phyloP scores from a whole-genome alignment of 768 basidiomycete genomes.

The Auricularia cornea region DNA sequence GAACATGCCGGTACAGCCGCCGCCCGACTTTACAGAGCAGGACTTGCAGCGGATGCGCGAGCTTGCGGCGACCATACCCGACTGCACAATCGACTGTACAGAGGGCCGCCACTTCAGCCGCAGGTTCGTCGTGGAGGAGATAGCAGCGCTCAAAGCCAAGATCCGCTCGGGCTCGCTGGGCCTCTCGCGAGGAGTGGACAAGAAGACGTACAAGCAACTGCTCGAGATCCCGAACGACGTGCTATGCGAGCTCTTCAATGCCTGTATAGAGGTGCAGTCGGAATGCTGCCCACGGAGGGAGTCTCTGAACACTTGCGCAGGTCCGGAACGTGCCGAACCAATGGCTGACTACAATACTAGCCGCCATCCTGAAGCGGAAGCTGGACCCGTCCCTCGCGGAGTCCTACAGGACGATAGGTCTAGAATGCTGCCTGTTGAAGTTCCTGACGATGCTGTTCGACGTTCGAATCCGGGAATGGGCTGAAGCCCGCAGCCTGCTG shows the following conservation, averaged over 20 bases:
- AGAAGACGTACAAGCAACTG: background rate
- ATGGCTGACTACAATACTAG: slow-evolving; percentile 11
- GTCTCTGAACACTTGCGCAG: too few relatives aligned
- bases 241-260: slow-evolving; percentile 16
- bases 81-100: background rate
- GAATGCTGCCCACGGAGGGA: too few relatives aligned
- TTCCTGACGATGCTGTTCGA: slow-evolving; percentile 18
- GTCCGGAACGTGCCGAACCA: slow-evolving; percentile 4
- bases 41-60: background rate
- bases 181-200: background rate
- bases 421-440: slow-evolving; percentile 24
- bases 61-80: background rate
- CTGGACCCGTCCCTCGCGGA: slow-evolving; percentile 12
- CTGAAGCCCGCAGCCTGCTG: slow-evolving; percentile 8
- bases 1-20: background rate
- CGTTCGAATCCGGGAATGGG: slow-evolving; percentile 11
- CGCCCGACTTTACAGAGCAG: background rate
- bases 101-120: background rate
- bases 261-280: too few relatives aligned
- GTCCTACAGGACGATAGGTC: slow-evolving; percentile 20
- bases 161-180: background rate
- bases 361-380: slow-evolving; percentile 14
- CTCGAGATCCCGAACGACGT: slow-evolving; percentile 9
- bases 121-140: background rate
- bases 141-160: background rate